phyloP scores from a whole-genome alignment of 768 basidiomycete genomes.

The Phanerochaete sordida region DNA sequence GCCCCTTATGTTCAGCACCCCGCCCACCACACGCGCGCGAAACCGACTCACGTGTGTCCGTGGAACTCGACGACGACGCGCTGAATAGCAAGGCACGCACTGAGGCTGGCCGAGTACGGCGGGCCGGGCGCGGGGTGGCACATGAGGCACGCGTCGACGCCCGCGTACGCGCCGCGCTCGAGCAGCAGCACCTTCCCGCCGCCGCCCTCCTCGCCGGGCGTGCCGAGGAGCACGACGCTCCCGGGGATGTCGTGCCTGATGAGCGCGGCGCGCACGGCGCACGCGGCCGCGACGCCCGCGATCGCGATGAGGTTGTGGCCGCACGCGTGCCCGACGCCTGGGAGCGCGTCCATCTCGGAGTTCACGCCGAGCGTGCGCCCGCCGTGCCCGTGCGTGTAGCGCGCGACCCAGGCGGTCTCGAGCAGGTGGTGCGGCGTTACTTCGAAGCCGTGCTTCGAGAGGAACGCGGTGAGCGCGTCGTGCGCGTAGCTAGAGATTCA shows the following conservation, averaged over 20 bases:
- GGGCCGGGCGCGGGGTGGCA: slow-evolving; percentile 83
- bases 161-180: slow-evolving; percentile 68
- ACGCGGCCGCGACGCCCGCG: slow-evolving; percentile 66
- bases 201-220: slow-evolving; percentile 81
- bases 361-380: slow-evolving; percentile 75
- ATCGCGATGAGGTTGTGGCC: slow-evolving; percentile 86
- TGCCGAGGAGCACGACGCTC: slow-evolving; percentile 70
- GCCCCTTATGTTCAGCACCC: background rate
- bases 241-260: slow-evolving; percentile 61
- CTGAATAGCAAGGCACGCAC: slow-evolving; percentile 60
- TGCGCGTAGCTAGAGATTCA: slow-evolving; percentile 55
- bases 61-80: slow-evolving; percentile 58
- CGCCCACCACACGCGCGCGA: background rate
- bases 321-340: slow-evolving; percentile 58
- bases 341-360: slow-evolving; percentile 58
- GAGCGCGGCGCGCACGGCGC: slow-evolving; percentile 63
- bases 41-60: slow-evolving; percentile 61
- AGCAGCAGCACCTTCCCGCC: slow-evolving; percentile 70
- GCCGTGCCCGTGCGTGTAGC: slow-evolving; percentile 58
- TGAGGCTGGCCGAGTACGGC: slow-evolving; percentile 60
- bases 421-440: slow-evolving; percentile 60
- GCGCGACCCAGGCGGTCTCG: slow-evolving; percentile 74
- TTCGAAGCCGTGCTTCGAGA: slow-evolving; percentile 61
- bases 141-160: slow-evolving; percentile 79
- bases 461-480: slow-evolving; percentile 63